Evolutionary conservation across 1,139 yeast genomes (phyloP).

Genomic region (Hansenula sp.): DNA sequence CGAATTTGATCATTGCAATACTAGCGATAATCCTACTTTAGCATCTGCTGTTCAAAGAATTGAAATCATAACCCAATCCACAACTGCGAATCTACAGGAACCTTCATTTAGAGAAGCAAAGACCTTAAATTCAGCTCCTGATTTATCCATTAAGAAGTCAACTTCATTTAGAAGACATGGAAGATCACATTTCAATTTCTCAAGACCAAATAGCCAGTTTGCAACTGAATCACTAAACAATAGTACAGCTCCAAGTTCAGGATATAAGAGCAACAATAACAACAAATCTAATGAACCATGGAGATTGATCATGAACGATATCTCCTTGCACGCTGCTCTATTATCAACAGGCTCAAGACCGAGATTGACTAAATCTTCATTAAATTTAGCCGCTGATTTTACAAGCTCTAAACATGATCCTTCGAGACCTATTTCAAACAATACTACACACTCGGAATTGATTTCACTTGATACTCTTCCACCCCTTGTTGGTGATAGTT

Average conservation of each 20-base stretch:
- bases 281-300: constrained; percentile 24
- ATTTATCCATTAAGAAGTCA: background rate
- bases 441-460: constrained; percentile 5
- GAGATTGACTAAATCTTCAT: constrained; percentile 22
- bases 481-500: background rate
- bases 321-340: constrained; percentile 48
- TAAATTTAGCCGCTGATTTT: constrained; percentile 30
- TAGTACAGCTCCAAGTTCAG: background rate
- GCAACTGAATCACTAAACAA: constrained; percentile 1
- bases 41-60: constrained; percentile 5
- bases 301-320: constrained; percentile 42
- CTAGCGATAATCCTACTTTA: background rate
- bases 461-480: constrained; percentile 5
- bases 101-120: constrained; percentile 2
- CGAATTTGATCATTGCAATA: background rate
- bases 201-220: constrained; percentile 11
- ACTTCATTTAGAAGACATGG: background rate
- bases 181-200: constrained; percentile 3
- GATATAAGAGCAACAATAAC: background rate
- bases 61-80: constrained; percentile 19
- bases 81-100: background rate
- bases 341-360: constrained; percentile 40
- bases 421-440: background rate
- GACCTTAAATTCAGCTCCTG: background rate
- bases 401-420: constrained; percentile 24